phyloP scores from a whole-genome alignment of 2,329 filamentous ascomycete species.

The Colletotrichum eremochloae region DNA sequence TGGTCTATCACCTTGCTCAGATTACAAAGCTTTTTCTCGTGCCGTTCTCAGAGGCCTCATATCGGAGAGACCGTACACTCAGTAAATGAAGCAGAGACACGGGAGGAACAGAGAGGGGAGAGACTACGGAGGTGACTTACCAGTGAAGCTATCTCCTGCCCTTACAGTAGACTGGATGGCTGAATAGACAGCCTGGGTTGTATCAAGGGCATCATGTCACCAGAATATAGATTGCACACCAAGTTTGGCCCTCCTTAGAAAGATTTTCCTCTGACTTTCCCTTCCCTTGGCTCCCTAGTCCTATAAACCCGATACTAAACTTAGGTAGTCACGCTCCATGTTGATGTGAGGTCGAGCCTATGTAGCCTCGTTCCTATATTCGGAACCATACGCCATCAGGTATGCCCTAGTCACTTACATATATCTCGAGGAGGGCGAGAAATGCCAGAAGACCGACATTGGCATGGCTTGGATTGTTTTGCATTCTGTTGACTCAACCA shows the following conservation, averaged over 20 bases:
- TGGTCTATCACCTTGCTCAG: neutral
- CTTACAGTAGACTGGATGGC: neutral
- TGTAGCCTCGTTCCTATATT: neutral
- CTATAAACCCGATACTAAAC: neutral
- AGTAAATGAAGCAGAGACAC: neutral
- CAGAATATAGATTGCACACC: neutral
- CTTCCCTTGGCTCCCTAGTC: neutral
- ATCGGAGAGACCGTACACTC: neutral
- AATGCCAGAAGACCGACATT: neutral
- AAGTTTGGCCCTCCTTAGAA: neutral
- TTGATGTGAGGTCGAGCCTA: neutral
- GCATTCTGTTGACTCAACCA: neutral
- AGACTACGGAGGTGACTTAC: neutral
- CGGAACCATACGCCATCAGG: neutral
- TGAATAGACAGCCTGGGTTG: no score
- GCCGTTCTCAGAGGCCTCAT: neutral
- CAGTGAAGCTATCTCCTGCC: neutral
- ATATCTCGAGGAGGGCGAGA: neutral
- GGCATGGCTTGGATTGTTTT: neutral
- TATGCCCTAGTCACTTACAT: neutral
- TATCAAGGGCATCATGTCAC: neutral
- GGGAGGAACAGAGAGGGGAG: neutral
- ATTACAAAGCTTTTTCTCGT: neutral
- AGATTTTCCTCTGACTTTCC: neutral
- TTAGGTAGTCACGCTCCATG: neutral